Conservation (phyloP, 495 filamentous ascomycete genomes). For the Penicillium alfredii region DNA sequence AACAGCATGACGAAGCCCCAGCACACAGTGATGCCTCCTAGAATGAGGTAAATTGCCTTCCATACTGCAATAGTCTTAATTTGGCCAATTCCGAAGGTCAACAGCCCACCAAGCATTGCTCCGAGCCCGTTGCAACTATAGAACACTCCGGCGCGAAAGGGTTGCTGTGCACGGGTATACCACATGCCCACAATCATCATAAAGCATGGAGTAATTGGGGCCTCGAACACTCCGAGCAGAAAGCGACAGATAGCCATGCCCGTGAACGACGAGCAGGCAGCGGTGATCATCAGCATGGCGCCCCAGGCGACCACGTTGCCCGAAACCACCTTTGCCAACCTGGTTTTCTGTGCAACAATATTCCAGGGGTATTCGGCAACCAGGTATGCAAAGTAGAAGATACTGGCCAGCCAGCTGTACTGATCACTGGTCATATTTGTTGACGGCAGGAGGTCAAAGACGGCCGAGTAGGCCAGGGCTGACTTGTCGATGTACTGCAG, state of each 20-base stretch:
- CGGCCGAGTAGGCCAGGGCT: slow-evolving; percentile 31
- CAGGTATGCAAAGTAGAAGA: slow-evolving; percentile 52
- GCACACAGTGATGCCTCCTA: slow-evolving; percentile 29
- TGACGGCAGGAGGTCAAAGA: slow-evolving; percentile 28
- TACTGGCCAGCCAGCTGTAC: slow-evolving; percentile 48
- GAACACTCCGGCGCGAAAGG: slow-evolving; percentile 33
- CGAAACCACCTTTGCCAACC: slow-evolving; percentile 16
- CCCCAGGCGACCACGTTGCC: slow-evolving; percentile 30
- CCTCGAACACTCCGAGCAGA: slow-evolving; percentile 33
- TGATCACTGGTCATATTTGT: slow-evolving; percentile 30
- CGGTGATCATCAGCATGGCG: slow-evolving; percentile 35
- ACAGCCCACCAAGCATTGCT: slow-evolving; percentile 40
- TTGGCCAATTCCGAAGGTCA: slow-evolving; percentile 47
- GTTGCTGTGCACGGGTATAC: slow-evolving; percentile 26
- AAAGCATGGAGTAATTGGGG: slow-evolving; percentile 39
- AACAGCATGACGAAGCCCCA: slow-evolving; percentile 35
- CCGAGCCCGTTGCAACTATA: slow-evolving; percentile 44
- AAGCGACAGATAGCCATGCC: slow-evolving; percentile 39
- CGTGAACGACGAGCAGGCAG: slow-evolving; percentile 26
- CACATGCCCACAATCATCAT: slow-evolving; percentile 35
- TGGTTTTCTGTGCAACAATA: slow-evolving; percentile 19
- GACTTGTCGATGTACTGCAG: slow-evolving; percentile 38
- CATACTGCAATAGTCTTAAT: slow-evolving; percentile 39
- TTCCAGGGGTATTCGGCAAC: slow-evolving; percentile 32
- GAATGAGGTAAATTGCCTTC: slow-evolving; percentile 36